These are phyloP conservation scores for Coprinellus aureogranulatus DNA, from an alignment of 768 basidiomycete species.

Conservation along the genomic window DNA sequence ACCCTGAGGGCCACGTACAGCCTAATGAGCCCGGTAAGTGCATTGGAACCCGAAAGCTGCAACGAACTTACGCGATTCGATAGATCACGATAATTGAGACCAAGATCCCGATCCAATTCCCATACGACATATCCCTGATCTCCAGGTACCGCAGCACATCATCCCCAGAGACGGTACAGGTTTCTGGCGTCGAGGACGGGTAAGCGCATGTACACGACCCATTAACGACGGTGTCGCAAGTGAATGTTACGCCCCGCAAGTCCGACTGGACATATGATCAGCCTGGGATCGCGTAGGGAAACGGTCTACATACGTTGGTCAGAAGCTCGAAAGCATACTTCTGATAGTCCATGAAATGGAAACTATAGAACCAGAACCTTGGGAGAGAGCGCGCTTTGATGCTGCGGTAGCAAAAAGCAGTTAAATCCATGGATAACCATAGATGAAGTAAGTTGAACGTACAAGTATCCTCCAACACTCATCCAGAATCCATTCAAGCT, in stretches of 20 bases:
- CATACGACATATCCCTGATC: slow-evolving; percentile 42
- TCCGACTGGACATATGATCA: slow-evolving; percentile 39
- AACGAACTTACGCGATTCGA: slow-evolving; percentile 41
- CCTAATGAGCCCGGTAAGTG: no score
- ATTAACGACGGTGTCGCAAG: slow-evolving; percentile 33
- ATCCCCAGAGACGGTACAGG: slow-evolving; percentile 47
- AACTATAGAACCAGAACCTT: slow-evolving; percentile 56
- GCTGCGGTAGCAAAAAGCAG: no score
- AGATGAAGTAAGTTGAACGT: slow-evolving; percentile 12
- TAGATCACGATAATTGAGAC: slow-evolving; percentile 45
- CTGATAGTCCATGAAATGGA: slow-evolving; percentile 57
- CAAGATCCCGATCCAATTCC: slow-evolving; percentile 44
- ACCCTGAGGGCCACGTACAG: no score
- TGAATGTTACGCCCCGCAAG: slow-evolving; percentile 44
- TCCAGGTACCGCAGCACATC: slow-evolving; percentile 51
- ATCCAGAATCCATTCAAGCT: slow-evolving; percentile 58
- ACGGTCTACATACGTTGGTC: slow-evolving; percentile 28
- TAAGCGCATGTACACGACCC: slow-evolving; percentile 48
- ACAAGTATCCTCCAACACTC: slow-evolving; percentile 51
- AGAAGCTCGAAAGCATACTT: slow-evolving; percentile 41
- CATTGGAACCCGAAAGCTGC: no score
- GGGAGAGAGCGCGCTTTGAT: slow-evolving; percentile 54
- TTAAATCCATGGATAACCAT: no score
- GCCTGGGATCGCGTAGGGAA: no score
- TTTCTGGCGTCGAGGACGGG: slow-evolving; percentile 41